Evolutionary conservation across 2,329 filamentous ascomycete species (phyloP).

Genomic region (Sporothrix schenckii): DNA sequence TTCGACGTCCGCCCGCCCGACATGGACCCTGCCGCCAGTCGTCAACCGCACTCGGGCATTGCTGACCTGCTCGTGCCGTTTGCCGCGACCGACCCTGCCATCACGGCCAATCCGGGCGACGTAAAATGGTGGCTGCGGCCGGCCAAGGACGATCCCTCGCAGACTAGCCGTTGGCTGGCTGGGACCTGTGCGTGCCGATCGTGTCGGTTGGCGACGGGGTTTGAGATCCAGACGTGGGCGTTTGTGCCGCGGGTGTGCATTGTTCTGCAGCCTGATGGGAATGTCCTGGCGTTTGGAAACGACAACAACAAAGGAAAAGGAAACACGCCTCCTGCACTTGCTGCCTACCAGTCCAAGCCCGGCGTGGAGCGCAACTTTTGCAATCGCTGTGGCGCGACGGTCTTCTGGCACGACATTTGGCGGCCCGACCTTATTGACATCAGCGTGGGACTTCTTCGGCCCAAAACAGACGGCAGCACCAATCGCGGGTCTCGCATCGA

Average conservation of each 20-base stretch:
- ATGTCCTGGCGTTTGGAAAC: background rate
- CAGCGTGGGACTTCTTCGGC: conserved; percentile 61
- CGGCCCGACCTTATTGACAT: conserved; percentile 64
- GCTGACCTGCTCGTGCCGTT: conserved; percentile 58
- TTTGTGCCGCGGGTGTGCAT: conserved; percentile 66
- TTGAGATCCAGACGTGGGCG: conserved; percentile 67
- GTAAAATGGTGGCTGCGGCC: conserved; percentile 63
- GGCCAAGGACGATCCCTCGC: conserved; percentile 34
- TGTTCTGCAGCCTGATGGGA: conserved; percentile 33
- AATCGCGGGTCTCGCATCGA: conserved; percentile 56
- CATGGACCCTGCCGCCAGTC: conserved; percentile 44
- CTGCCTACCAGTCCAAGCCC: conserved; percentile 57
- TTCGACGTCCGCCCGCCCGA: conserved; percentile 62
- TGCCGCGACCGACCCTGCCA: conserved; percentile 37
- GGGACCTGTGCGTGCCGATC: conserved; percentile 64
- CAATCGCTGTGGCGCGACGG: conserved; percentile 61
- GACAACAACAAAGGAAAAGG: background rate
- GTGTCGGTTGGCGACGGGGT: conserved; percentile 63
- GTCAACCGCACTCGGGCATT: conserved; percentile 51
- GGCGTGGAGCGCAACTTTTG: conserved; percentile 65
- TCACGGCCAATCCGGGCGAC: conserved; percentile 49
- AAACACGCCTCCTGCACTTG: background rate
- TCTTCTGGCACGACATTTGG: conserved; percentile 62
- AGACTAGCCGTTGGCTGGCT: conserved; percentile 52
- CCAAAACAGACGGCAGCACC: conserved; percentile 37